A percentile compares a stretch with the other conserved stretches of the same genome.
Evolutionary conservation across 495 filamentous ascomycete species (phyloP).

Genomic region (Cladorrhinum samala): DNA sequence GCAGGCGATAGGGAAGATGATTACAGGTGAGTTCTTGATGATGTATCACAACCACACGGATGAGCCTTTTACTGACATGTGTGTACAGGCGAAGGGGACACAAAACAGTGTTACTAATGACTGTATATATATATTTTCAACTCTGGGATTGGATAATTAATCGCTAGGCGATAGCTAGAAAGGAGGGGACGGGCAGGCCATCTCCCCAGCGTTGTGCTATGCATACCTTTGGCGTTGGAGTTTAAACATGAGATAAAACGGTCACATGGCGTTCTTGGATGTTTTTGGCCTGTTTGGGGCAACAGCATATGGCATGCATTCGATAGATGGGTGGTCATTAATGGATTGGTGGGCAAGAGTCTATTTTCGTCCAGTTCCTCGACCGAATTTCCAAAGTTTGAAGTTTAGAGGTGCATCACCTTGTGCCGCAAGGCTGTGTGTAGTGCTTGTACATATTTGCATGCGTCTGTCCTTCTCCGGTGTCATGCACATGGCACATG

Average conservation of each 20-base stretch:
- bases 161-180: too few relatives aligned
- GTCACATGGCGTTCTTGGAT: background rate
- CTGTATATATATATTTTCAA: background rate
- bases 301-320: background rate
- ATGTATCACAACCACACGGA: too few relatives aligned
- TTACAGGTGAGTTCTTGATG: slow-evolving; percentile 36
- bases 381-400: background rate
- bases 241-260: background rate
- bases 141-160: too few relatives aligned
- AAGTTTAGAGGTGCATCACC: too few relatives aligned
- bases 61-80: slow-evolving; percentile 4
- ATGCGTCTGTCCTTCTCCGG: too few relatives aligned
- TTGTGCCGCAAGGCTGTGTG: too few relatives aligned
- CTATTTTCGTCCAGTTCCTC: background rate
- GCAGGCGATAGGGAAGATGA: slow-evolving; percentile 64
- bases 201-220: too few relatives aligned
- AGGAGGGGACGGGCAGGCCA: background rate
- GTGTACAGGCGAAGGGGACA: slow-evolving; percentile 9
- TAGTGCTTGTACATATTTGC: too few relatives aligned
- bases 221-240: too few relatives aligned
- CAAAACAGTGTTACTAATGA: slow-evolving; percentile 5
- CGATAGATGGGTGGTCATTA: background rate
- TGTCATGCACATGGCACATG: too few relatives aligned
- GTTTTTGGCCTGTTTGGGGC: background rate
- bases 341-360: too few relatives aligned